Evolutionary conservation across 768 basidiomycete genomes (phyloP).

Genomic region (Lactifluus hygrophoroides): DNA sequence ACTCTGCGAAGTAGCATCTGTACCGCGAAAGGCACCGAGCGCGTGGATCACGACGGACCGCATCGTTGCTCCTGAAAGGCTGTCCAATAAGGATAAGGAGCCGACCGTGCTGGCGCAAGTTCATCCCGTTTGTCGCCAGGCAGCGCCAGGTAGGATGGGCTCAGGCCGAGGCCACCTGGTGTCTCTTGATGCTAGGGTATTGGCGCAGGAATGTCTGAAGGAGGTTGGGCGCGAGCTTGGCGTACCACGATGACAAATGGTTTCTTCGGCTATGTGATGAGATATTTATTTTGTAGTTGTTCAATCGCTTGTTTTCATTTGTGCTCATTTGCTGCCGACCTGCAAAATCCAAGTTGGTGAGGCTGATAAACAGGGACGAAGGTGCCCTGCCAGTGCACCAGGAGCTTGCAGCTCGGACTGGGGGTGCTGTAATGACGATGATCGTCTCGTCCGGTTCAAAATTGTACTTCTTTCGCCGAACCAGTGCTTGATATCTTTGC

Average conservation of each 20-base stretch:
- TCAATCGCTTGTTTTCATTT: too few species aligned
- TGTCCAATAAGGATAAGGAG: not conserved
- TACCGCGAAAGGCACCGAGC: conserved; percentile 57
- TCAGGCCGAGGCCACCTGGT: conserved; percentile 17
- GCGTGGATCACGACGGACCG: conserved; percentile 44
- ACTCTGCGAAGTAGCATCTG: conserved; percentile 70
- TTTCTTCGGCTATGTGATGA: not conserved
- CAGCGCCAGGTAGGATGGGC: not conserved
- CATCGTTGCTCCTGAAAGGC: conserved; percentile 7
- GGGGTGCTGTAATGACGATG: too few species aligned
- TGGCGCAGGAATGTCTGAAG: conserved; percentile 61
- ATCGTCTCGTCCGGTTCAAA: too few species aligned
- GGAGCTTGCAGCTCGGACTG: too few species aligned
- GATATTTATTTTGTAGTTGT: not conserved
- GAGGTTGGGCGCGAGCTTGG: conserved; percentile 73
- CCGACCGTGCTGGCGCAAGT: not conserved
- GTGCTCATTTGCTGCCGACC: too few species aligned
- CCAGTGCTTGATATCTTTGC: too few species aligned
- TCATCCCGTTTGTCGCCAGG: not conserved
- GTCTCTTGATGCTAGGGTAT: conserved; percentile 54
- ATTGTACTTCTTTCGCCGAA: too few species aligned
- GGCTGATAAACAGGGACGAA: too few species aligned
- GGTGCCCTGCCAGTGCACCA: too few species aligned
- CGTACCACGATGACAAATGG: conserved; percentile 24
- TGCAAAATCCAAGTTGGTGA: too few species aligned